These are phyloP conservation scores for Sarocladium oryzae DNA, from an alignment of 2,329 filamentous ascomycete species.

Conservation along the genomic window DNA sequence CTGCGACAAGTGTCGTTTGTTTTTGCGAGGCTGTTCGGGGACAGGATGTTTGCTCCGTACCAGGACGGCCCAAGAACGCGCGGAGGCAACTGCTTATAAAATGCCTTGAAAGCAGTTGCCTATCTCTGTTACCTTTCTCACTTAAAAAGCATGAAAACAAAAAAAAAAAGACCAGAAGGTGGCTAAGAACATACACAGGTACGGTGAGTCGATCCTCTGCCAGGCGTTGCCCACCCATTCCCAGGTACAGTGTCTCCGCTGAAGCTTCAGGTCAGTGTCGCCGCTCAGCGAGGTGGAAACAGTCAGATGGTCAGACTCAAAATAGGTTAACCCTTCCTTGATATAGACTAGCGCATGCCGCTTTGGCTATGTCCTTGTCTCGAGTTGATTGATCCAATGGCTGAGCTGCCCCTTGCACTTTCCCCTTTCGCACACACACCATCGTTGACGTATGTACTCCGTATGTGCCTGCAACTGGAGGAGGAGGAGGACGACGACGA, in stretches of 20 bases:
- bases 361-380: background rate
- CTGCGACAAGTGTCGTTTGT: background rate
- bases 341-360: background rate
- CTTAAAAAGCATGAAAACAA: too few species aligned
- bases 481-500: too few species aligned
- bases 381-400: background rate
- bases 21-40: constrained; percentile 4
- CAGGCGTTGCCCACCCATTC: too few species aligned
- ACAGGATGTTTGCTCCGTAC: background rate
- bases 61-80: background rate
- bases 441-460: too few species aligned
- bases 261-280: too few species aligned
- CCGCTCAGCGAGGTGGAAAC: too few species aligned
- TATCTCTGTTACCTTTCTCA: too few species aligned
- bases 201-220: too few species aligned
- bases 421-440: background rate
- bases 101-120: background rate
- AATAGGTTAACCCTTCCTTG: background rate
- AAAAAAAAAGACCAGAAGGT: too few species aligned
- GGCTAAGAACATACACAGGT: too few species aligned
- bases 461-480: too few species aligned
- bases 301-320: background rate
- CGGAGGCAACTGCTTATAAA: background rate
- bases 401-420: background rate
- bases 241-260: too few species aligned